phyloP scores from a whole-genome alignment of 768 basidiomycete species.

The Phaeotremella fagi region DNA sequence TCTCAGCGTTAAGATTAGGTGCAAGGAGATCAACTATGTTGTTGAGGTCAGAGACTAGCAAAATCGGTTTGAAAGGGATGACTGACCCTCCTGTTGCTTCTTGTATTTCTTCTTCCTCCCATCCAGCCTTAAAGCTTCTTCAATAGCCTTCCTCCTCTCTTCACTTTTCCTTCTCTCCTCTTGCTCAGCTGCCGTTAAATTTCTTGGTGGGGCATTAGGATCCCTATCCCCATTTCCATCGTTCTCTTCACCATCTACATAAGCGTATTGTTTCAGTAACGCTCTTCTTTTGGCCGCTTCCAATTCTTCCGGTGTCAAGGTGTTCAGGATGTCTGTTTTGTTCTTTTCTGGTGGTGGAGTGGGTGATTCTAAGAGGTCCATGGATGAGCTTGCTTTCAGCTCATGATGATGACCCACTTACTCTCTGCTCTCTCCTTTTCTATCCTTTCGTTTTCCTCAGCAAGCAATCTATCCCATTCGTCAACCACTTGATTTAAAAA shows the following conservation, averaged over 20 bases:
- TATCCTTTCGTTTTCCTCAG: constrained; percentile 8
- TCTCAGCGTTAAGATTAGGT: constrained; percentile 45
- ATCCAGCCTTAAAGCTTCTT: constrained; percentile 41
- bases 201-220: constrained; percentile 23
- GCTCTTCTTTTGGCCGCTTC: constrained; percentile 37
- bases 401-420: not conserved
- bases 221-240: constrained; percentile 2
- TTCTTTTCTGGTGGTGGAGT: not conserved
- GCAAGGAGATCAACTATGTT: constrained; percentile 43
- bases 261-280: constrained; percentile 42
- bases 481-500: constrained; percentile 18
- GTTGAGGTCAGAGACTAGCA: not conserved
- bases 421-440: not conserved
- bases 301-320: constrained; percentile 38
- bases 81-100: constrained; percentile 42
- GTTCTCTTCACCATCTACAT: constrained; percentile 35
- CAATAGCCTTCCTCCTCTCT: constrained; percentile 35
- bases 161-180: constrained; percentile 43
- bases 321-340: constrained; percentile 13
- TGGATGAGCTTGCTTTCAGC: too few species aligned
- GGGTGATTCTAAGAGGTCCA: not conserved
- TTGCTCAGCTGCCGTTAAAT: constrained; percentile 13
- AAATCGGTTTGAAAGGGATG: not conserved
- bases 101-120: constrained; percentile 45
- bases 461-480: constrained; percentile 22